These are phyloP conservation scores for Acer saccharum DNA, from an alignment of 345 rosid species.

Conservation along the genomic window DNA sequence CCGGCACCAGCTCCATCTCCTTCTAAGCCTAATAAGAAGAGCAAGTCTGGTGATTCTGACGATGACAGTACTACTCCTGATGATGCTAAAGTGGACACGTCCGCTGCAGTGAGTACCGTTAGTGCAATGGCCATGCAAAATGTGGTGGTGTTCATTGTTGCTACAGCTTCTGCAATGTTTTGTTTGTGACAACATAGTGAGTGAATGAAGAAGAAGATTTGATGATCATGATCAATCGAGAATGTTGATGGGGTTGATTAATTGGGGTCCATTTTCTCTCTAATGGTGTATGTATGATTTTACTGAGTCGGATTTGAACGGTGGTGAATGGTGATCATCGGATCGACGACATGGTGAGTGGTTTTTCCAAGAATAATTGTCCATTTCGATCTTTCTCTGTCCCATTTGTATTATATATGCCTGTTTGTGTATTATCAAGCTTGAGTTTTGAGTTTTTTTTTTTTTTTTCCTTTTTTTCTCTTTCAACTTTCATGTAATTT, in stretches of 20 bases:
- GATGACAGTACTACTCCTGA: conserved; percentile 24
- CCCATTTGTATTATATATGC: conserved; percentile 16
- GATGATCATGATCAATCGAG: not conserved
- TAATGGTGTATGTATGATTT: conserved; percentile 3
- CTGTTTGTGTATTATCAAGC: conserved; percentile 12
- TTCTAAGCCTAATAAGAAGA: conserved; percentile 30
- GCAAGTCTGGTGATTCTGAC: conserved; percentile 16
- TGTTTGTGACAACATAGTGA: conserved; percentile 15
- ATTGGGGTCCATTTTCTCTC: not conserved
- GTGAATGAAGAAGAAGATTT: not conserved
- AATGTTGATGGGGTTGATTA: too few relatives aligned
- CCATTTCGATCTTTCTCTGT: not conserved
- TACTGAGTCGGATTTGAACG: conserved; percentile 5
- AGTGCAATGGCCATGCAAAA: not conserved
- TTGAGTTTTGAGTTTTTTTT: not conserved
- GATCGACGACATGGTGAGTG: conserved; percentile 13
- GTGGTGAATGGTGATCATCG: conserved; percentile 8
- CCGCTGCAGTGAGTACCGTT: conserved; percentile 12
- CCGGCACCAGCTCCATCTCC: conserved; percentile 54
- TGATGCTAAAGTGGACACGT: conserved; percentile 20
- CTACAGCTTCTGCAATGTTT: conserved; percentile 16
- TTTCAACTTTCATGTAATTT: conserved; percentile 4
- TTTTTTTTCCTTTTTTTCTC: not conserved
- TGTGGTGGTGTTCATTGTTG: conserved; percentile 4
- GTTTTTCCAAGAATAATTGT: conserved; percentile 13